These are phyloP conservation scores for Penicillium longicatenatum DNA, from an alignment of 495 filamentous ascomycete species.

Conservation along the genomic window DNA sequence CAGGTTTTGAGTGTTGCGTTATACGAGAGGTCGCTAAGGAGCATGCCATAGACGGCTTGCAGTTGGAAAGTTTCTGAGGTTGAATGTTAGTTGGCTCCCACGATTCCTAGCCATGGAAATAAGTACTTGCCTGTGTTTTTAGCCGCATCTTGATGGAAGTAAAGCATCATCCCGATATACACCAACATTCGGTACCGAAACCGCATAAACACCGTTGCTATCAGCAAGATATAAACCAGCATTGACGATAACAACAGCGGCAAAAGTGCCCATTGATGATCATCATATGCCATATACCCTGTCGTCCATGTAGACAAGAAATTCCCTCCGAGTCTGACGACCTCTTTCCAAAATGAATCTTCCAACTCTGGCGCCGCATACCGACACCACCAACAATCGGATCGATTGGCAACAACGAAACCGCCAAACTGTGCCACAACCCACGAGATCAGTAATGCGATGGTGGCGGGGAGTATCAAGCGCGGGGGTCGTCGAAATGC, in stretches of 20 bases:
- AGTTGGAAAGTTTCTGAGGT: conserved; percentile 48
- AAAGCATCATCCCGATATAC: conserved; percentile 53
- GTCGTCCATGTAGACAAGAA: conserved; percentile 62
- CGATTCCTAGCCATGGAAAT: background rate
- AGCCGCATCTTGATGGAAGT: conserved; percentile 51
- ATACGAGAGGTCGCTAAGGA: conserved; percentile 58
- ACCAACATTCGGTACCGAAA: conserved; percentile 59
- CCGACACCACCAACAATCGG: conserved; percentile 63
- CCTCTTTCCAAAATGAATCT: conserved; percentile 39
- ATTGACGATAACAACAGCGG: conserved; percentile 63
- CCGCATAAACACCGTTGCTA: conserved; percentile 60
- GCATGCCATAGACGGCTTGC: conserved; percentile 65
- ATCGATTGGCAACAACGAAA: conserved; percentile 57
- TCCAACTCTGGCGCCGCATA: conserved; percentile 53
- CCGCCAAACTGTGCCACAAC: conserved; percentile 60
- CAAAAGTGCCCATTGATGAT: conserved; percentile 67
- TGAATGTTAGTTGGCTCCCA: background rate
- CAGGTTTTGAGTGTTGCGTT: conserved; percentile 18
- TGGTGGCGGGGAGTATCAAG: conserved; percentile 61
- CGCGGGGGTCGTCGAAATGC: conserved; percentile 66
- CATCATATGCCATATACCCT: conserved; percentile 62
- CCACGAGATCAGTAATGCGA: conserved; percentile 64
- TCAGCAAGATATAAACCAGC: conserved; percentile 59
- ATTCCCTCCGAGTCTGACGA: conserved; percentile 48
- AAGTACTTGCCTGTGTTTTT: conserved; percentile 33